phyloP scores from a whole-genome alignment of 2,329 filamentous ascomycete genomes.

The Ophiosphaerella narmari region DNA sequence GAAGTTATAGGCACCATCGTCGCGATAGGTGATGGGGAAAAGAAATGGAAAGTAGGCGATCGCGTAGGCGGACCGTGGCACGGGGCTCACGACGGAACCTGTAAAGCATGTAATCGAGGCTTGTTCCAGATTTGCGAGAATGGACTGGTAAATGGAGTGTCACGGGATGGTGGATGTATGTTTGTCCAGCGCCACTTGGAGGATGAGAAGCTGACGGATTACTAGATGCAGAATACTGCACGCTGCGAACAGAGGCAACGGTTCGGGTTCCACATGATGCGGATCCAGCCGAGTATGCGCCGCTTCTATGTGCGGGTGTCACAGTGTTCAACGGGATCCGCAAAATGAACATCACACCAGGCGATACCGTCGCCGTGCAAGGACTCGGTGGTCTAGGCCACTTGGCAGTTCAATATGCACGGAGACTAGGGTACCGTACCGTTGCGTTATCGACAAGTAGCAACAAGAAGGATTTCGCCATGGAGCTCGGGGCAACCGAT shows the following conservation, averaged over 20 bases:
- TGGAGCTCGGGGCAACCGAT: conserved; percentile 60
- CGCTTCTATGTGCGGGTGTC: conserved; percentile 55
- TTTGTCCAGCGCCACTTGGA: no score
- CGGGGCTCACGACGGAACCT: conserved; percentile 66
- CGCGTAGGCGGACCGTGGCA: conserved; percentile 72
- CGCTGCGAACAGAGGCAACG: conserved; percentile 64
- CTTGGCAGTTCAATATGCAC: conserved; percentile 58
- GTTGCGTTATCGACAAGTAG: conserved; percentile 57
- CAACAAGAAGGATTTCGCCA: conserved; percentile 59
- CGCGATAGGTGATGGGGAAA: conserved; percentile 62
- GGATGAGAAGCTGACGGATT: no score
- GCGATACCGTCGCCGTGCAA: conserved; percentile 56
- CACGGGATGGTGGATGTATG: conserved; percentile 66
- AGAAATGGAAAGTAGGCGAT: conserved; percentile 65
- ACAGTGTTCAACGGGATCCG: conserved; percentile 59
- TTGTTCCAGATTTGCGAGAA: conserved; percentile 72
- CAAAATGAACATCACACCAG: conserved; percentile 52
- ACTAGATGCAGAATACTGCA: conserved; percentile 62
- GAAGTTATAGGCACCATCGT: conserved; percentile 72
- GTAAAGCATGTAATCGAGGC: conserved; percentile 66
- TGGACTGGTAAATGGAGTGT: conserved; percentile 66
- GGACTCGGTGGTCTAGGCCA: conserved; percentile 60
- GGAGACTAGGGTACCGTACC: conserved; percentile 58
- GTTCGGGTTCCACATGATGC: conserved; percentile 56
- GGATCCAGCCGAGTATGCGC: conserved; percentile 53